These are phyloP conservation scores for Heracleum sosnowskyi DNA, from an alignment of 129 eudicot genomes.

Conservation along the genomic window DNA sequence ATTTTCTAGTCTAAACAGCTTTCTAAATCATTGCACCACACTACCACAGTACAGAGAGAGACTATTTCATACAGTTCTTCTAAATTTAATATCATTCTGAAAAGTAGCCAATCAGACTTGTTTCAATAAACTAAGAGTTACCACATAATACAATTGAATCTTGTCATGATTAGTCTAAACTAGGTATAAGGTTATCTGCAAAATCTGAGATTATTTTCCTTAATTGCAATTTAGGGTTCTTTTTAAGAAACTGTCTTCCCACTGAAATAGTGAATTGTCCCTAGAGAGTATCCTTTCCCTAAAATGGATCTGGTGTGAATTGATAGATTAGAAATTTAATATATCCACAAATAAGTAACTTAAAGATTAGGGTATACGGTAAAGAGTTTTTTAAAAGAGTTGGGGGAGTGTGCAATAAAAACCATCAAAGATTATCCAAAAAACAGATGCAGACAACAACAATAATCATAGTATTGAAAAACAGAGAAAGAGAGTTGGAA, in stretches of 20 bases:
- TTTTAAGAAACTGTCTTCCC: background rate
- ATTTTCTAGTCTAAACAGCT: no score
- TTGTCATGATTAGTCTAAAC: background rate
- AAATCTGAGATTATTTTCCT: background rate
- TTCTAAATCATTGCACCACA: background rate
- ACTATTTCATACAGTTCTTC: background rate
- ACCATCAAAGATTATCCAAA: no score
- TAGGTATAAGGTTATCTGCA: background rate
- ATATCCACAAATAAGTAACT: background rate
- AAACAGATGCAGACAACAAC: background rate
- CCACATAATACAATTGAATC: background rate
- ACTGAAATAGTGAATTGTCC: background rate
- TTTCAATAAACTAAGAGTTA: background rate
- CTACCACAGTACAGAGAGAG: background rate
- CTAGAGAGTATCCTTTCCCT: no score
- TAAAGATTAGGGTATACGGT: background rate
- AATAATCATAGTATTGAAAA: background rate
- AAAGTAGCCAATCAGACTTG: background rate
- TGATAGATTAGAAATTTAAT: background rate
- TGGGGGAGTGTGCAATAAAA: background rate
- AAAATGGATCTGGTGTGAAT: no score
- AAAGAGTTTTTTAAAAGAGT: background rate
- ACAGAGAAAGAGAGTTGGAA: background rate
- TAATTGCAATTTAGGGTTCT: background rate
- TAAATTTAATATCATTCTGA: background rate